Evolutionary conservation across 2,329 filamentous ascomycete species (phyloP), one percentile per base, ranked within the genome.

Genomic region (Aspergillus proliferans): DNA sequence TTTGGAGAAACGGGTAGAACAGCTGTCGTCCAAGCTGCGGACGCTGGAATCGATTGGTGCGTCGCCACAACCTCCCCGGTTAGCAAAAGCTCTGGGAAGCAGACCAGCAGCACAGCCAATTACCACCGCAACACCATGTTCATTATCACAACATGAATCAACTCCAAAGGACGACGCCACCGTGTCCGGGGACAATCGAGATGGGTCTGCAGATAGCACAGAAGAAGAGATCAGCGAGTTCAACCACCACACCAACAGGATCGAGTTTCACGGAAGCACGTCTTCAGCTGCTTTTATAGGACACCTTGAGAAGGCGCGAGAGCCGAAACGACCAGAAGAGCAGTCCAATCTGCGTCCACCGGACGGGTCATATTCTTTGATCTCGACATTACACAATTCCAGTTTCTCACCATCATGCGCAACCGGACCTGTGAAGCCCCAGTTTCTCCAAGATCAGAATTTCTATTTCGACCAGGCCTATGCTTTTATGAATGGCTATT

Each of bases 201-300:
- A 61, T 3, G 58, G 59, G n/a, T 56, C 58, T 0, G 51, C 56
- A 1, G 66, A 65, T 7, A 59, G 58, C 19, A 50, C 50, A 18
- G 65, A 54, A 44, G 65, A 72, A 19, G 72, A 75, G 46, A 65
- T 76, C 38, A 69, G 66, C 3, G 72, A 73, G 24, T 61, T 75
- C 34, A 76, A 76, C 49, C 64, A 64, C 9, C 72, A 75, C 41
- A 77, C 73, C 0, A 69, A 68, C 24, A 70, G 68, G 47, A 68
- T 75, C 28, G 74, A 77, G 52, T 77, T 75, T 34, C 74, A 77
- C 50, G 74, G 75, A 3, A 74, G 69, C 50, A 73, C 73, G 1
- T 77, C 75, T 0, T 72, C 71, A 2, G 69, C 74, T 1, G 72
- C 74, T 3, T 65, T 75, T 2, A 63, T 76, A 8, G 72, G 69